Percentiles rank a stretch among this genome's conserved stretches.
These are phyloP conservation scores for Verruconis gallopava DNA, from an alignment of 2,329 filamentous ascomycete species.

Conservation along the genomic window DNA sequence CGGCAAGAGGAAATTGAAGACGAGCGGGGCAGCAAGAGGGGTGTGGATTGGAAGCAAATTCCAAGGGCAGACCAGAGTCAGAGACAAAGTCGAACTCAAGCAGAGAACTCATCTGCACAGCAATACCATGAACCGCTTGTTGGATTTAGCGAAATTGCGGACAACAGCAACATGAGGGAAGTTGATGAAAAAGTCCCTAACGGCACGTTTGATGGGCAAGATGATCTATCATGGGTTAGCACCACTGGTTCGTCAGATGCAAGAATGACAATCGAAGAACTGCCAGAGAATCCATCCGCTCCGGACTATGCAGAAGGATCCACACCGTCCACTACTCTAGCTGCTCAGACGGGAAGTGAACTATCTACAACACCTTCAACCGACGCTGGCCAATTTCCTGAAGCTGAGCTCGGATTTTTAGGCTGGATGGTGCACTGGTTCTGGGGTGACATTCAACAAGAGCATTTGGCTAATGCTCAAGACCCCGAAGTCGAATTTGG, in stretches of 20 bases:
- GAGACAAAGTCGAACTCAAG: too few relatives aligned
- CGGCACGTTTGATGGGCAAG: neutral
- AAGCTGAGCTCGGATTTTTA: too few relatives aligned
- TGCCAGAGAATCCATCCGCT: neutral
- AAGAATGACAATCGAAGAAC: slow-evolving; percentile 1
- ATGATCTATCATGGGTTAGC: slow-evolving; percentile 6
- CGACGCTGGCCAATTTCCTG: too few relatives aligned
- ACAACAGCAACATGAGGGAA: too few relatives aligned
- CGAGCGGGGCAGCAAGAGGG: too few relatives aligned
- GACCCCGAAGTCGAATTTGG: slow-evolving; percentile 18
- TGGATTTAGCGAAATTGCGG: too few relatives aligned
- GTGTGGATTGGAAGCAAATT: too few relatives aligned
- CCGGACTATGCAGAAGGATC: neutral
- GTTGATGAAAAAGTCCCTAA: too few relatives aligned
- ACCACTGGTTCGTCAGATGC: slow-evolving; percentile 3
- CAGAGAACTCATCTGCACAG: too few relatives aligned
- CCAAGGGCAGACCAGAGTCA: too few relatives aligned
- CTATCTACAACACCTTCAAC: neutral
- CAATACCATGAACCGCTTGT: too few relatives aligned
- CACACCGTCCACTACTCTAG: neutral
- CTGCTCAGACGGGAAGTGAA: neutral
- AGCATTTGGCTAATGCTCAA: slow-evolving; percentile 3
- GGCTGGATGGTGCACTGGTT: slow-evolving; percentile 30
- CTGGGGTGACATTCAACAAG: slow-evolving; percentile 32
- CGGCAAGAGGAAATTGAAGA: too few relatives aligned